Evolutionary conservation across 768 basidiomycete species (phyloP), one percentile per base, ranked within the genome.

Genomic region (Leccinum uliginosum): DNA sequence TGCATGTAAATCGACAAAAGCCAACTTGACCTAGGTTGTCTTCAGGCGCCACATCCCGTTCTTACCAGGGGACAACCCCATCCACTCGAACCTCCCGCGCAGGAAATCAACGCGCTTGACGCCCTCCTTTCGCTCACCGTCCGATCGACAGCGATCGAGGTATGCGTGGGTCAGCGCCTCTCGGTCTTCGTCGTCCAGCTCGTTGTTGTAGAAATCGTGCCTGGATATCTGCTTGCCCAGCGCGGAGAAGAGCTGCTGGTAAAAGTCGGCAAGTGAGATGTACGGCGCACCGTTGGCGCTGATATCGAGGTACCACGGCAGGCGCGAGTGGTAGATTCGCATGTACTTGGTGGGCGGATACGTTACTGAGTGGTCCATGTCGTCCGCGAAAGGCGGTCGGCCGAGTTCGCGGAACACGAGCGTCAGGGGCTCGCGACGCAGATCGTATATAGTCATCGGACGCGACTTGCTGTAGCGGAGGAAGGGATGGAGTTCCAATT

Each of bases 271-370:
- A 3, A 88, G 71, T 6, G 84, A 83, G 53, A 87, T 75, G n/a
- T 85, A 85, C 23, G 79, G 70, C 3, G 77, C 75, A 26, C 60
- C 60, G 8, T 67, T 67, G 40, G 77, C 69, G 23, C 65, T 63
- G 17, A 86, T 73, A 60, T 87, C 86, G 66, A 89, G 78, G 69
- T 80, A 85, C 87, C 87, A 89, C 0, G 87, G 86, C 1, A 85
- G 70, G 34, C 74, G 72, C 0, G 78, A 70, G 67, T 85, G 83
- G 62, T 76, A 82, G 50, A 88, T 63, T 12, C 83, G 82, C 74
- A 87, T 78, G 55, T 69, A 70, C 6, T 71, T 63, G 0, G 79
- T 71, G 2, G 82, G 75, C 1, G 84, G 84, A 40, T 74, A 73
- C 14, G 80, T 81, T 23, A 79, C 81, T 51, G 82, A 75, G 45